Conservation (phyloP, 2,329 filamentous ascomycete genomes). For the Ophioceras dolichostomum region DNA sequence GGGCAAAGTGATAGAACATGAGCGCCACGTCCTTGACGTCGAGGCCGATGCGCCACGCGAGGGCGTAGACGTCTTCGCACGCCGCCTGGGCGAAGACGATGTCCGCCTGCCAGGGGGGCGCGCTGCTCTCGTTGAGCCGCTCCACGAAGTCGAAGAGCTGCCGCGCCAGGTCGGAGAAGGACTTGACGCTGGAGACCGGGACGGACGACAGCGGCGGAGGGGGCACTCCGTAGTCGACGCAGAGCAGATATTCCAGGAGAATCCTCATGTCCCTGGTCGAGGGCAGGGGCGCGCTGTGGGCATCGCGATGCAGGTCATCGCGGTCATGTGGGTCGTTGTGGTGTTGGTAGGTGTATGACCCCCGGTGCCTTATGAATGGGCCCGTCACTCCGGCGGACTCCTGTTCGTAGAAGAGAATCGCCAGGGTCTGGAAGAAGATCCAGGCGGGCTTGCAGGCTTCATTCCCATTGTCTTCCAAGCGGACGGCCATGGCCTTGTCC, state of each 20-base stretch:
- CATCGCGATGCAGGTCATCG: neutral
- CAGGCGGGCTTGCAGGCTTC: neutral
- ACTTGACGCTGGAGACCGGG: neutral
- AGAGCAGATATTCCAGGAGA: conserved; percentile 1
- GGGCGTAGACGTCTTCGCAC: neutral
- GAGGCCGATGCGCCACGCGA: neutral
- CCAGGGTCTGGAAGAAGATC: neutral
- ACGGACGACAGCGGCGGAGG: neutral
- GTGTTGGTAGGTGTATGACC: neutral
- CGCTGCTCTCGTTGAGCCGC: neutral
- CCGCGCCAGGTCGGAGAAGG: neutral
- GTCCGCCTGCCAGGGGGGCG: too few species aligned
- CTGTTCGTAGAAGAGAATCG: conserved; percentile 2
- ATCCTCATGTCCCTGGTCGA: neutral
- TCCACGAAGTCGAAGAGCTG: conserved; percentile 1
- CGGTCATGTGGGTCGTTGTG: neutral
- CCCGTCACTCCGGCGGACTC: conserved; percentile 1
- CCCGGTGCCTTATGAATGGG: neutral
- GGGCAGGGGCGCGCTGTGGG: neutral
- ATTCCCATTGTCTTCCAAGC: too few species aligned
- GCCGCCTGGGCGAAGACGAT: neutral
- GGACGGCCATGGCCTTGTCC: too few species aligned
- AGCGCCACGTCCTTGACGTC: neutral
- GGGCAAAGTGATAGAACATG: neutral
- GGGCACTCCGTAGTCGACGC: neutral